Base-by-base conservation (phyloP, 495 filamentous ascomycete genomes). In the Thozetella sp. region DNA sequence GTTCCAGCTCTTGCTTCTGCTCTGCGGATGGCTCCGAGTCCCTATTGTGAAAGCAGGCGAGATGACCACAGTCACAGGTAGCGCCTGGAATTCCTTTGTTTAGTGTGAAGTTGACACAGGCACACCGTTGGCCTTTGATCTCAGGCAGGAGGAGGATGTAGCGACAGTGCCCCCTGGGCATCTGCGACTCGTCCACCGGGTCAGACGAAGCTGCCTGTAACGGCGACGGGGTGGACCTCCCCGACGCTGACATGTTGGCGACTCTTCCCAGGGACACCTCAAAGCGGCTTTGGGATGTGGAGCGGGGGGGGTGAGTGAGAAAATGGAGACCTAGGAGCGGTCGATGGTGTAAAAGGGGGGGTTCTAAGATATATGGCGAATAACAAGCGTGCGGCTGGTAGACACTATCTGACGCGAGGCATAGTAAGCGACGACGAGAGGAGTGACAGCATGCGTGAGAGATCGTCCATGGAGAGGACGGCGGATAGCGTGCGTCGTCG, bases 101-200 rank as follows among this genome's bases (percentile, higher is more conserved):
- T 61, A 79, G 74, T n/a, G 74, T 74, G 68, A 85, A 85, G 66
- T 75, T 66, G 54, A 81, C 81, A 52, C 82, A 85, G 22, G 79
- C 82, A 59, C 82, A 85, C 3, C 82, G 76, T 61, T 79, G 73
- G 25, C 82, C 82, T 59, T 78, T 81, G 63, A 82, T 76, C 56
- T 83, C 80, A 26, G 82, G 79, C 53, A 79, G 72, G 13, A 83
- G 69, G 15, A 85, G 60, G 61, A 85, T 84, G 59, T 82, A 85
- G 54, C 82, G 77, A 54, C 82, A 85, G 51, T 83, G 76, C 19
- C 82, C 82, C 57, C 75, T 77, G 22, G 82, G 82, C 53, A 84
- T 76, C 30, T 60, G 68, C 22, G 72, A 56, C 27, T 81, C 76
- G 57, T 80, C 78, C 12, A 61, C 25, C 30, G 61, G 64, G 24